Conservation (phyloP, 2,329 filamentous ascomycete species). For the Aureobasidium sp. region DNA sequence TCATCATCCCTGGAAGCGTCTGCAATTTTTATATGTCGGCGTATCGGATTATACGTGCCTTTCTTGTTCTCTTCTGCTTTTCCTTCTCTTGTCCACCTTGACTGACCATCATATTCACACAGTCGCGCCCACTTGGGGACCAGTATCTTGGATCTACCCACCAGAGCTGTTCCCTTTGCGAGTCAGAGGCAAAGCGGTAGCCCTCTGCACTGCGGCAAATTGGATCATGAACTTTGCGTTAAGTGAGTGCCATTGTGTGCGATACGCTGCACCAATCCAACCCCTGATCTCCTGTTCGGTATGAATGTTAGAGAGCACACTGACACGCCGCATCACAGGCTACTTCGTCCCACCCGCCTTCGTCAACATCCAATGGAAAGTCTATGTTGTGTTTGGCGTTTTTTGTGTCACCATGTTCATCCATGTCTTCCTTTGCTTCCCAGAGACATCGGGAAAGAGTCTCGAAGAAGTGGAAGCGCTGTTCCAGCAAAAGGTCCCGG, state of each 20-base stretch:
- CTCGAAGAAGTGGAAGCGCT: constrained; percentile 47
- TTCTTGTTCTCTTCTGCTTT: no score
- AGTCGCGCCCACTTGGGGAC: constrained; percentile 56
- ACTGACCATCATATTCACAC: no score
- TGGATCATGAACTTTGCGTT: constrained; percentile 37
- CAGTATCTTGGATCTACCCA: constrained; percentile 43
- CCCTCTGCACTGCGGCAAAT: constrained; percentile 53
- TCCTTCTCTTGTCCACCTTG: no score
- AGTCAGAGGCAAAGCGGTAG: constrained; percentile 58
- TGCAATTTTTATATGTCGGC: no score
- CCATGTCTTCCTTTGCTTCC: constrained; percentile 58
- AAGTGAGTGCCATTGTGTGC: not conserved
- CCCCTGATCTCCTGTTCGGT: no score
- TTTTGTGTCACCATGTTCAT: constrained; percentile 63
- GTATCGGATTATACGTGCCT: no score
- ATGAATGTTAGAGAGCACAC: not conserved
- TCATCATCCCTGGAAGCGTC: no score
- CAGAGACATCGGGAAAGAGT: not conserved
- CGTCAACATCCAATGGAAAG: constrained; percentile 48
- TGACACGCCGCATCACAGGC: not conserved
- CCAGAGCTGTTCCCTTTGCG: constrained; percentile 57
- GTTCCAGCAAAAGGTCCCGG: constrained; percentile 53
- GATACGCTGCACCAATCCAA: no score
- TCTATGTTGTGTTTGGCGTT: constrained; percentile 68
- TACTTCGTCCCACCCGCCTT: constrained; percentile 47